phyloP scores from a whole-genome alignment of 2,329 filamentous ascomycete genomes.

The Alternaria sp. region DNA sequence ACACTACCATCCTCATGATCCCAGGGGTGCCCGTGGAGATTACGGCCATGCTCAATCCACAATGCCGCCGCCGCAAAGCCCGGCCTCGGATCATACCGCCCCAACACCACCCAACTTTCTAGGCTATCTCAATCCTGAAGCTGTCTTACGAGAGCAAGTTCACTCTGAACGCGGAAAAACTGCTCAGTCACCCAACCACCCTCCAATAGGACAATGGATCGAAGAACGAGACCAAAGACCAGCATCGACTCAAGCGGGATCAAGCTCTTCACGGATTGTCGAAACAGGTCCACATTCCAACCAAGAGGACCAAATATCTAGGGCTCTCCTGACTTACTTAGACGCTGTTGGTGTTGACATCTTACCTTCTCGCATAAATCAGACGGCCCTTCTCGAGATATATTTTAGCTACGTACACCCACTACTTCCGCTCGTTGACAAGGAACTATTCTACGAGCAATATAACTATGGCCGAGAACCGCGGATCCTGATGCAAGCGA shows the following conservation, averaged over 20 bases:
- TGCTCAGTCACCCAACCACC: slow-evolving; percentile 39
- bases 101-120: slow-evolving; percentile 54
- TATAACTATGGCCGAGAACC: slow-evolving; percentile 49
- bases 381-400: slow-evolving; percentile 53
- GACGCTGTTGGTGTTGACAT: slow-evolving; percentile 48
- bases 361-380: slow-evolving; percentile 47
- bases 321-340: slow-evolving; percentile 48
- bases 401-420: slow-evolving; percentile 58
- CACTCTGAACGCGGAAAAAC: slow-evolving; percentile 44
- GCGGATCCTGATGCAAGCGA: slow-evolving; percentile 54
- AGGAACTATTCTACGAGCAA: slow-evolving; percentile 51
- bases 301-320: slow-evolving; percentile 43
- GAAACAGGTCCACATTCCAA: slow-evolving; percentile 44
- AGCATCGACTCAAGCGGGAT: slow-evolving; percentile 32
- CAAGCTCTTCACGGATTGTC: slow-evolving; percentile 33
- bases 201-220: slow-evolving; percentile 49
- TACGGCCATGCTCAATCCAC: slow-evolving; percentile 37
- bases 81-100: slow-evolving; percentile 39
- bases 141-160: slow-evolving; percentile 55
- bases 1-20: slow-evolving; percentile 37
- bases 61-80: slow-evolving; percentile 46
- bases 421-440: slow-evolving; percentile 57
- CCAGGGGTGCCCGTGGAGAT: slow-evolving; percentile 35
- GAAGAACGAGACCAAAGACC: slow-evolving; percentile 41
- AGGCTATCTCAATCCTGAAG: slow-evolving; percentile 58